A percentile compares a stretch with the other conserved stretches of the same genome.
Conservation (phyloP, 108 stramenopile genomes). For the Tribonema minus region DNA sequence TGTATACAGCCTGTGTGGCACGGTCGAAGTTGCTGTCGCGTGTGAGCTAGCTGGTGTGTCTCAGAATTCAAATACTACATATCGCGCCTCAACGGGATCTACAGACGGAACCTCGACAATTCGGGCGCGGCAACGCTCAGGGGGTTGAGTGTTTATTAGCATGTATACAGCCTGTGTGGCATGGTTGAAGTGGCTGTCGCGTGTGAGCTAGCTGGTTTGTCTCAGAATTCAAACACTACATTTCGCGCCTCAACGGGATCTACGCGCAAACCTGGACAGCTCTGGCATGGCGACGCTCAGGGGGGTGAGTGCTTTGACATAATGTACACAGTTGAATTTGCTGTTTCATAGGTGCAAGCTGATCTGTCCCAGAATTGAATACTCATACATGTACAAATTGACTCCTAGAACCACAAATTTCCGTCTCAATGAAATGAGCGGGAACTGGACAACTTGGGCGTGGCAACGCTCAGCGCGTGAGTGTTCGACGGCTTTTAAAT, state of each 20-base stretch:
- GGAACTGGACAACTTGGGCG: constrained; percentile 66
- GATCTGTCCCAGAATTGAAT: too few species aligned
- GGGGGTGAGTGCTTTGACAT: constrained; percentile 52
- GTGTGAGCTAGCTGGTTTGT: too few species aligned
- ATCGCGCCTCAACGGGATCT: constrained; percentile 77
- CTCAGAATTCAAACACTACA: constrained; percentile 70
- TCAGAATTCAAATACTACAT: constrained; percentile 73
- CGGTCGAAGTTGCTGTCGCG: not conserved
- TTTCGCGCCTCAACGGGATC: constrained; percentile 76
- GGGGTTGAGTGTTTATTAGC: constrained; percentile 51
- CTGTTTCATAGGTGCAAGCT: too few species aligned
- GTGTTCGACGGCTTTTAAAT: too few species aligned
- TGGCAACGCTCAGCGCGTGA: constrained; percentile 60
- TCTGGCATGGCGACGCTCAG: constrained; percentile 64
- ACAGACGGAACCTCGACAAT: constrained; percentile 67
- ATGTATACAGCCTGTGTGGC: too few species aligned
- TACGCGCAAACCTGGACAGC: constrained; percentile 70
- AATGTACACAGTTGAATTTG: too few species aligned
- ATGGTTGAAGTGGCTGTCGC: not conserved
- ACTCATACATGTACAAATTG: too few species aligned
- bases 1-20: too few species aligned
- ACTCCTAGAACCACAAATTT: too few species aligned
- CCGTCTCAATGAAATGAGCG: constrained; percentile 77
- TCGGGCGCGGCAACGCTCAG: constrained; percentile 64
- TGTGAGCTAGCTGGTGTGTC: too few species aligned